These are phyloP conservation scores for Calycina marina DNA, from an alignment of 2,329 filamentous ascomycete species.

Conservation along the genomic window DNA sequence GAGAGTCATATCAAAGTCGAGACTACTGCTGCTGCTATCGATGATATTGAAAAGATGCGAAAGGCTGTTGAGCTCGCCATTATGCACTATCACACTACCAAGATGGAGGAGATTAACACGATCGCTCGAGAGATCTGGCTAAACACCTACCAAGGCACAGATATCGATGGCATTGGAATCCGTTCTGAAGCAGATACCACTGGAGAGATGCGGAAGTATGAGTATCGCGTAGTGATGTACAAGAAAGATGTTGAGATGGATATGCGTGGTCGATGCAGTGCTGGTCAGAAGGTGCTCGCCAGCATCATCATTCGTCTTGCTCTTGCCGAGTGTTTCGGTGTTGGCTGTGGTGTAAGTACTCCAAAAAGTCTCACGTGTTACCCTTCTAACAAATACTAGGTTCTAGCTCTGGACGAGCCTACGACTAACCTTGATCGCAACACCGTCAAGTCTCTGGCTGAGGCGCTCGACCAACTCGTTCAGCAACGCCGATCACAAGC, in stretches of 20 bases:
- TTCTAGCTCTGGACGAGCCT: conserved; percentile 93
- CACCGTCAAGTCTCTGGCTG: conserved; percentile 82
- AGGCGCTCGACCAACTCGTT: conserved; percentile 79
- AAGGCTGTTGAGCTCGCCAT: conserved; percentile 86
- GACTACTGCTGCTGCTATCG: conserved; percentile 84
- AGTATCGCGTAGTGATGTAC: conserved; percentile 96
- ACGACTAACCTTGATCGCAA: conserved; percentile 93
- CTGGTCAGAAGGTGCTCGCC: conserved; percentile 90
- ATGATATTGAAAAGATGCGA: conserved; percentile 73
- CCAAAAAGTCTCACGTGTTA: not conserved
- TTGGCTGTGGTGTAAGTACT: conserved; percentile 59
- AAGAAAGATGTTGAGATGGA: conserved; percentile 98
- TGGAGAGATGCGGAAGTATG: conserved; percentile 70
- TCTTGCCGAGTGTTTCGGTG: conserved; percentile 88
- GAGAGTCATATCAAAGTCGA: conserved; percentile 80
- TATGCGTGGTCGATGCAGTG: conserved; percentile 95
- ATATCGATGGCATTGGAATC: conserved; percentile 94
- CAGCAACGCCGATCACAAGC: conserved; percentile 65
- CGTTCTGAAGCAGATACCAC: conserved; percentile 51
- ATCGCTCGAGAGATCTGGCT: conserved; percentile 97
- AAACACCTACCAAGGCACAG: conserved; percentile 89
- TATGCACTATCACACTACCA: conserved; percentile 89
- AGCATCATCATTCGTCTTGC: conserved; percentile 96
- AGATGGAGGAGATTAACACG: conserved; percentile 96
- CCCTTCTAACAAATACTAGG: conserved; percentile 20